Conservation (phyloP, 768 basidiomycete genomes). For the Pulveroboletus ravenelii region DNA sequence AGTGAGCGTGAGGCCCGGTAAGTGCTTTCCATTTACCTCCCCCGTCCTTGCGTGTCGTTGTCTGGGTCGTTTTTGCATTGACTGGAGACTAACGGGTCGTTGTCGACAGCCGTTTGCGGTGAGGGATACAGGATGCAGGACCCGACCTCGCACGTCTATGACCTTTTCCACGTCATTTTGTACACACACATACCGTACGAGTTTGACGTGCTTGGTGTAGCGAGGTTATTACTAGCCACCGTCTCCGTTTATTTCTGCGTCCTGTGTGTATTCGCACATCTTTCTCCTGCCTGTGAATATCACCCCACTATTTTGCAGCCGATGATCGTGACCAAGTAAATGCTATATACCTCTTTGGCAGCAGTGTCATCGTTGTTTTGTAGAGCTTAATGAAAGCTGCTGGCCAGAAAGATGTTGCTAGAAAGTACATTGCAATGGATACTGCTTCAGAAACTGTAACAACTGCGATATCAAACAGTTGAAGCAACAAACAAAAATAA, state of each 20-base stretch:
- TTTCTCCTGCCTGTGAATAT: neutral
- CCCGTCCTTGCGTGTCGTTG: too few species aligned
- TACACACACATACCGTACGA: neutral
- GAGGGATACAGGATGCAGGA: neutral
- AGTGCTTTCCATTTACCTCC: neutral
- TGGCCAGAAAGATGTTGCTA: conserved; percentile 23
- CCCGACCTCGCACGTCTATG: neutral
- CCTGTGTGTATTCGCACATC: neutral
- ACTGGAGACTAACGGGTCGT: neutral
- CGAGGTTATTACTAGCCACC: neutral
- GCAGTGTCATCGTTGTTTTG: neutral
- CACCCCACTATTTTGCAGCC: too few species aligned
- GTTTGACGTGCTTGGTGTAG: neutral
- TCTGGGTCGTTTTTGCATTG: too few species aligned
- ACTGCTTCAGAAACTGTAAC: conserved; percentile 23
- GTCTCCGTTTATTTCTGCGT: too few species aligned
- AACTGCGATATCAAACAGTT: conserved; percentile 28
- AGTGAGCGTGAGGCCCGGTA: conserved; percentile 99
- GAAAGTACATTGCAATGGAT: conserved; percentile 28
- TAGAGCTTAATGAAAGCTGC: conserved; percentile 9
- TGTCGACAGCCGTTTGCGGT: conserved; percentile 23
- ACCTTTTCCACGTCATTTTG: neutral
- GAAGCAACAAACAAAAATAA: conserved; percentile 15
- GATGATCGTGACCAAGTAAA: neutral
- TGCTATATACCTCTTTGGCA: neutral